Evolutionary conservation across 768 basidiomycete genomes (phyloP), one percentile per base, ranked within the genome.

Genomic region (Lactarius deliciosus): DNA sequence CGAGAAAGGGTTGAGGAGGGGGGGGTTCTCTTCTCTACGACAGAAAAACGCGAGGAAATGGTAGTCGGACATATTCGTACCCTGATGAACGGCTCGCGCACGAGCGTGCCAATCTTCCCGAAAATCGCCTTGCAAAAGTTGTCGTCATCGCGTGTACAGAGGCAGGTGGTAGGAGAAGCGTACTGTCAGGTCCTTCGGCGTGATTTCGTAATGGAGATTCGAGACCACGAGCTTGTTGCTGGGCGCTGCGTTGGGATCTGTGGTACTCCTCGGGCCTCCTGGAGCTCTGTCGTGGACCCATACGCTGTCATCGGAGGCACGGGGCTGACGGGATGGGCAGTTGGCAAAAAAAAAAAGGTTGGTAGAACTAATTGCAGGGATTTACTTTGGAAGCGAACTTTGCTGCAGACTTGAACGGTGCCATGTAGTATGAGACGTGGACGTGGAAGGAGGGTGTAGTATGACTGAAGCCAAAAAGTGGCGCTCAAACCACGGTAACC

Each of bases 61-160:
- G 76, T 74, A 79, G 75, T 76, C 75, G 74, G 75, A 77, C 72
- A 73, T 77, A 74, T 77, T 78, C 94, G 89, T 94, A 96, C 94
- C 90, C 91, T 92, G 78, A 96, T 94, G 77, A 86, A 80, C 80
- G 94, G 94, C 83, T 94, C 92, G 78, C 92, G 88, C 75, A 92
- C 84, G 78, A 96, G 86, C 80, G 91, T 92, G 81, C 94, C 94
- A 78, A 92, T 88, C 76, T 91, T 87, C 74, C 92, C 91, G 83
- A 96, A 96, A 72, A 96, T 93, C 78, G 85, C 82, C 93, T 96
- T 72, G 36, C 5, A 47, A 55, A 45, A 41, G 50, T 45, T 43
- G 56, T 22, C 20, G 55, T 32, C 20, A 59, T n/a, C 22, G 30
- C 36, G 53, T 32, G 22, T 36, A 47, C 4, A 11, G 25, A 57